These are phyloP conservation scores for Chamaecrista fasciculata DNA, from an alignment of 306 rosid genomes.

Conservation along the genomic window DNA sequence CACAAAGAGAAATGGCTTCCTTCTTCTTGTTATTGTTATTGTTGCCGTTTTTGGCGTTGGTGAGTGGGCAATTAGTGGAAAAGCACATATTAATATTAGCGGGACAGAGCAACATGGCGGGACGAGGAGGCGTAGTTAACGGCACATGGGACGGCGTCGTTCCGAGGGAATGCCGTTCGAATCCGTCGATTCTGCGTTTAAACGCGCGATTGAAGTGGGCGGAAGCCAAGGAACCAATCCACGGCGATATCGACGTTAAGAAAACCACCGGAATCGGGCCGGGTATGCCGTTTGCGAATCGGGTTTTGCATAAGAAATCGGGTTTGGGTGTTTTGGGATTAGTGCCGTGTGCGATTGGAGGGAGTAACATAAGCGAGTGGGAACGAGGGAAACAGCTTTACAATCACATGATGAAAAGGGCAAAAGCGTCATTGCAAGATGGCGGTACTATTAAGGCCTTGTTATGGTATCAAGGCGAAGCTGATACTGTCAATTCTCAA, in stretches of 20 bases:
- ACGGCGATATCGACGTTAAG: conserved; percentile 43
- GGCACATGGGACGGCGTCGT: conserved; percentile 66
- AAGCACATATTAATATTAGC: conserved; percentile 65
- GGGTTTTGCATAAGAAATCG: conserved; percentile 20
- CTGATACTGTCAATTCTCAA: conserved; percentile 41
- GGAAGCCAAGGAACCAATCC: conserved; percentile 74
- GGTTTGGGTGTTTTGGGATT: conserved; percentile 40
- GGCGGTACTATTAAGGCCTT: conserved; percentile 50
- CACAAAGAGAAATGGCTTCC: too few relatives aligned
- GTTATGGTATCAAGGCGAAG: conserved; percentile 86
- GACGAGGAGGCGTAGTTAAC: conserved; percentile 66
- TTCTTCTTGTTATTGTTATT: neutral
- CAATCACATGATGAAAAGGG: conserved; percentile 54
- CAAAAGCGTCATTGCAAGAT: conserved; percentile 37
- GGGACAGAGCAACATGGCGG: conserved; percentile 99
- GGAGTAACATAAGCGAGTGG: conserved; percentile 45
- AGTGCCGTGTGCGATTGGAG: conserved; percentile 59
- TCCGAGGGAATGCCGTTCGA: conserved; percentile 45
- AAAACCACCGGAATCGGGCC: conserved; percentile 46
- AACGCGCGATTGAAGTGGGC: conserved; percentile 57
- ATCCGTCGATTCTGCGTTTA: conserved; percentile 44
- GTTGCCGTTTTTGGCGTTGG: neutral
- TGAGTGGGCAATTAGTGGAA: neutral
- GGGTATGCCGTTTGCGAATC: conserved; percentile 41
- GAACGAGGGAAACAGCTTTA: conserved; percentile 46